A percentile compares a stretch with the other conserved stretches of the same genome.
These are phyloP conservation scores for Cornus suecica DNA, from an alignment of 148 eudicot genomes.

Conservation along the genomic window DNA sequence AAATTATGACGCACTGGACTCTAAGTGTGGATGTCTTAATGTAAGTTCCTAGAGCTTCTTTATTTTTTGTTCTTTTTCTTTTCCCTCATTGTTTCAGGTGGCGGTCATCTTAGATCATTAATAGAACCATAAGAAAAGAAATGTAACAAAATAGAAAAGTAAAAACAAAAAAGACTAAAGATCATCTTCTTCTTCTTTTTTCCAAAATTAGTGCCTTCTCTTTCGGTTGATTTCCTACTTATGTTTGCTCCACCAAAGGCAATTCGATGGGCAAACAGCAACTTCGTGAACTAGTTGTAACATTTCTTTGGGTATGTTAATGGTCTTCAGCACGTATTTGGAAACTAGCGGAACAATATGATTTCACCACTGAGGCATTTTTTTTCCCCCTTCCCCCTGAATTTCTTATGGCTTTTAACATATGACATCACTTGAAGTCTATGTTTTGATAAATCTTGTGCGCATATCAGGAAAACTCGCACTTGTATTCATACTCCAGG, in stretches of 20 bases:
- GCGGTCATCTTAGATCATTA: background rate
- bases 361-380: no score
- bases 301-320: no score
- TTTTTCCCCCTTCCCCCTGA: no score
- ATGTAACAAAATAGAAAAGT: no score
- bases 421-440: background rate
- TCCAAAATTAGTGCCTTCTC: background rate
- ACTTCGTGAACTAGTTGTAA: no score
- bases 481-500: constrained; percentile 97
- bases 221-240: background rate
- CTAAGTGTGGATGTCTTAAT: no score
- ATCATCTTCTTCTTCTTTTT: background rate
- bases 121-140: background rate
- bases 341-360: background rate
- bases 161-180: background rate
- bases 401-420: no score
- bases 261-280: background rate
- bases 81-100: no score
- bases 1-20: no score
- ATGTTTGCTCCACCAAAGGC: background rate
- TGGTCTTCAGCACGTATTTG: no score
- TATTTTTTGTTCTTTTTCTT: no score
- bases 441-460: constrained; percentile 3
- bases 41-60: no score
- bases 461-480: constrained; percentile 73